Base-by-base conservation (phyloP, 257 asterid species). In the Nicotiana tomentosiformis region DNA sequence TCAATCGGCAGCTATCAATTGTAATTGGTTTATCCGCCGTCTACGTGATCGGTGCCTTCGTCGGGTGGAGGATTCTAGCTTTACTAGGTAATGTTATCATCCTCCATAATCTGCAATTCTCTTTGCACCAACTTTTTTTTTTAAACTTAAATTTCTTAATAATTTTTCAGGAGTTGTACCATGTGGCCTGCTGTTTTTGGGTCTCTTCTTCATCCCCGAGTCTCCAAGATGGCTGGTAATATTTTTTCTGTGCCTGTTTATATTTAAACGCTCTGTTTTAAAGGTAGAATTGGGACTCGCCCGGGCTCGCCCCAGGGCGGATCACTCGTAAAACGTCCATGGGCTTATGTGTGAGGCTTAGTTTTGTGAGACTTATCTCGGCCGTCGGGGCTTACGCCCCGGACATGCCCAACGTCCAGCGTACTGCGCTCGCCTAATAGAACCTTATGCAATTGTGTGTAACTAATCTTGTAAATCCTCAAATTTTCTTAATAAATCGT, bases 181-280 rank as follows among this genome's bases (percentile, higher is more conserved):
- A 26, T 83, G 90, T 60, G 33, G 84, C 17, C 9, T 87, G 12
- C 56, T 83, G 46, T 58, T 81, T 62, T 9, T 77, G 26, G 98
- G 96, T 46, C 91, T 94, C 72, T 90, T 91, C 84, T 85, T 94
- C 88, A 90, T 94, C 78, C 98, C 96, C 11, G 98, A 94, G 88
- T 94, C 98, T 84, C 98, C 98, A 74, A 88, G 97, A 87, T 94
- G 98, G 98, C 91, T 94, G 96, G 98, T 94, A 88, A 91, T 90
- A 77, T 84, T 80, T 81, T 77, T 62, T 85, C 81, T n/a, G 37
- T 10, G 23, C 29, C 23, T 67, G 15, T 32, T 66, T 32, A 33
- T n/a, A 33, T 32, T 33, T 66, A 16, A 16, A 23, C 26, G 26
- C 26, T 23, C 26, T 23, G 26, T 23, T 23, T 23, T 0, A 23